A percentile compares a stretch with the other conserved stretches of the same genome.
Conservation (phyloP, 441 rosid species). For the Iberis amara region DNA sequence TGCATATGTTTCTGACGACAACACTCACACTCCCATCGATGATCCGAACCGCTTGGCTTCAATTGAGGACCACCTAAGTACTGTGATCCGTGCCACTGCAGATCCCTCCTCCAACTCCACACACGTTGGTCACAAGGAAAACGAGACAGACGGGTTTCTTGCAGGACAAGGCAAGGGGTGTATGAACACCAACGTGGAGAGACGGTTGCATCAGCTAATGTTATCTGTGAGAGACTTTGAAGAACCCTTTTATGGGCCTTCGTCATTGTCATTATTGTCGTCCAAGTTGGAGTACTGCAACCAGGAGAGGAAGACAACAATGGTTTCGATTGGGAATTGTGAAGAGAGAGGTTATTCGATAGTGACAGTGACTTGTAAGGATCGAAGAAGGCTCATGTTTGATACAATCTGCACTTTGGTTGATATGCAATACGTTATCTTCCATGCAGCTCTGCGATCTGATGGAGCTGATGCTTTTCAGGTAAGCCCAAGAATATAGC, state of each 20-base stretch:
- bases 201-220: slow-evolving; percentile 72
- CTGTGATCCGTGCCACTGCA: slow-evolving; percentile 43
- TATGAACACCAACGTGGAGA: slow-evolving; percentile 44
- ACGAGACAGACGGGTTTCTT: slow-evolving; percentile 35
- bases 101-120: slow-evolving; percentile 27
- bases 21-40: slow-evolving; percentile 41
- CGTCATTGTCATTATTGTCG: slow-evolving; percentile 13
- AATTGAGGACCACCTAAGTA: slow-evolving; percentile 53
- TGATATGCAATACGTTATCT: slow-evolving; percentile 71
- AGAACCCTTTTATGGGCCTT: slow-evolving; percentile 29
- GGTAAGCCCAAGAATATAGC: slow-evolving; percentile 29
- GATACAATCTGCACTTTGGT: slow-evolving; percentile 65
- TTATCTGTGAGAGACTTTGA: slow-evolving; percentile 62
- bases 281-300: slow-evolving; percentile 26
- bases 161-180: slow-evolving; percentile 40
- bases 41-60: slow-evolving; percentile 55
- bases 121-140: slow-evolving; percentile 36
- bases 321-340: slow-evolving; percentile 52
- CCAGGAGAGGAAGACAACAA: slow-evolving; percentile 24
- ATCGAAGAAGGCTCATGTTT: slow-evolving; percentile 65
- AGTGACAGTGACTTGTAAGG: slow-evolving; percentile 53
- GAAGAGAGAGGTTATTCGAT: slow-evolving; percentile 61
- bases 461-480: slow-evolving; percentile 53
- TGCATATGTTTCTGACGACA: slow-evolving; percentile 41
- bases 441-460: slow-evolving; percentile 57